Evolutionary conservation across 202 grass and related monocot species (phyloP).

Genomic region (Elaeis oleifera): DNA sequence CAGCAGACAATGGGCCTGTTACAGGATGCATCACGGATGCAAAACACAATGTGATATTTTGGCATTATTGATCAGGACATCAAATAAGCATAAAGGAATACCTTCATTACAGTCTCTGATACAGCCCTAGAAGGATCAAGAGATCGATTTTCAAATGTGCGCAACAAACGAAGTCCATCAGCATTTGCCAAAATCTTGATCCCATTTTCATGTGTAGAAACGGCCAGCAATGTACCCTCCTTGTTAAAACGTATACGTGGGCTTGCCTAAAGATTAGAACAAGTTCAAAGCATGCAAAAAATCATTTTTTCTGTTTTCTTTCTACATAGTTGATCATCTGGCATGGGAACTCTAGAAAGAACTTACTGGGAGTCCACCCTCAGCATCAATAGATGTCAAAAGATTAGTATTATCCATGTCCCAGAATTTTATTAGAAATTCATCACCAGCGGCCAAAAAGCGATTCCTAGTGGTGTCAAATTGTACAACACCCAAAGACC

Average conservation of each 20-base stretch:
- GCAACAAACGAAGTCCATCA: slow-evolving; percentile 77
- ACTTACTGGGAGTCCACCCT: slow-evolving; percentile 83
- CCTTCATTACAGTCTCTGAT: slow-evolving; percentile 68
- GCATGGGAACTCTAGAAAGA: background rate
- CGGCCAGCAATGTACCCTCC: slow-evolving; percentile 77
- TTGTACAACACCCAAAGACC: slow-evolving; percentile 88
- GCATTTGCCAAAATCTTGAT: slow-evolving; percentile 95
- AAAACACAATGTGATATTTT: slow-evolving; percentile 19
- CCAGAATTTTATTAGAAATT: slow-evolving; percentile 93
- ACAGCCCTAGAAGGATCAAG: slow-evolving; percentile 68
- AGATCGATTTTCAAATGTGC: slow-evolving; percentile 74
- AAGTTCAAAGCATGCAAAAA: slow-evolving; percentile 19
- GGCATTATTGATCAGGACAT: slow-evolving; percentile 13
- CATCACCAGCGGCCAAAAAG: slow-evolving; percentile 91
- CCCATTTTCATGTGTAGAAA: slow-evolving; percentile 75
- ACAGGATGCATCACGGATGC: slow-evolving; percentile 51
- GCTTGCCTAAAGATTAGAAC: slow-evolving; percentile 46
- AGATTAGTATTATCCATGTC: slow-evolving; percentile 90
- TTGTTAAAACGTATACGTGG: slow-evolving; percentile 93
- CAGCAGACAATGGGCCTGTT: slow-evolving; percentile 65
- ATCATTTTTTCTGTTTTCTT: background rate
- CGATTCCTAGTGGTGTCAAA: slow-evolving; percentile 89
- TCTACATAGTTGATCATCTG: background rate
- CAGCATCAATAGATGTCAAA: slow-evolving; percentile 84
- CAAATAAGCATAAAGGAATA: slow-evolving; percentile 22